Evolutionary conservation across 345 rosid species (phyloP), one percentile per base, ranked within the genome.

Genomic region (Hibiscus mutabilis): DNA sequence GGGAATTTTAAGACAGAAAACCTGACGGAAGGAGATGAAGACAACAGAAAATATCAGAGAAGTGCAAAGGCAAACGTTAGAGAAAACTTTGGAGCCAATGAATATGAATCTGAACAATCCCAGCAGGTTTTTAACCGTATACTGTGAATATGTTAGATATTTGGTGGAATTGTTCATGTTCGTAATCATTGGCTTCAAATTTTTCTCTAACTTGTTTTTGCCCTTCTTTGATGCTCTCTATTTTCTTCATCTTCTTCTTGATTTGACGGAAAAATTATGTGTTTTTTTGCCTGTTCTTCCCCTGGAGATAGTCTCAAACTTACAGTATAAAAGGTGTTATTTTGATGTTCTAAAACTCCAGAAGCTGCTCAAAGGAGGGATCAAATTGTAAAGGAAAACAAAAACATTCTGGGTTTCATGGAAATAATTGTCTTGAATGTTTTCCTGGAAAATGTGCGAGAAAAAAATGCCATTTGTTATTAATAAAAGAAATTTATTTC

Each of bases 111-210:
- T 66, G 69, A 46, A 24, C 56, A 46, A 3, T 66, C 25, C 56
- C 56, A 24, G 56, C 57, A 8, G 14, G 21, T 24, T 19, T 64
- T 64, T 40, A 35, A 64, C 31, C 53, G 12, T 64, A 3, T 21
- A 49, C 55, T 5, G 18, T 37, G 0, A 5, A 21, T 27, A 21
- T 42, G 53, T 21, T 64, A 64, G 53, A 64, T 42, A 6, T 42
- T 66, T 66, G 56, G 69, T 46, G 37, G 69, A 24, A 66, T 46
- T 46, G 55, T 66, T 66, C 56, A 66, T 46, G 11, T 66, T 46
- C 37, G 2, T 46, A 66, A 66, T 24, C 69, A 66, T 14, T 24
- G 31, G 16, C 61, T 11, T 57, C 61, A 24, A 57, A 8, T 19
- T 56, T 56, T 56, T 56, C 60, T 56, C 60, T 56, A 56, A 56